Percentiles rank a stretch among this genome's conserved stretches.
These are phyloP conservation scores for Aspergillus carbonarius DNA, from an alignment of 2,329 filamentous ascomycete species.

Conservation along the genomic window DNA sequence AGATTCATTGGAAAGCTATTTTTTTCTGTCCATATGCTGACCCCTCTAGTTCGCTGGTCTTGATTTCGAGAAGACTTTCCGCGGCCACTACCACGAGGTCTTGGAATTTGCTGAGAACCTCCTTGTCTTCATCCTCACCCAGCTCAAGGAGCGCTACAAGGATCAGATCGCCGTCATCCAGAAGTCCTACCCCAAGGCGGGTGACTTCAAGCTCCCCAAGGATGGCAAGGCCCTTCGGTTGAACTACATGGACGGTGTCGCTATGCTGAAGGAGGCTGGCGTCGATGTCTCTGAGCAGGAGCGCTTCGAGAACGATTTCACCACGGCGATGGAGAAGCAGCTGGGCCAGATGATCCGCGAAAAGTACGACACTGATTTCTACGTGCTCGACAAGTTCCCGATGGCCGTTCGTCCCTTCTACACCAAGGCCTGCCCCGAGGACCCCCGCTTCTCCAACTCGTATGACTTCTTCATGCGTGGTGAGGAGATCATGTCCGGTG, in stretches of 20 bases:
- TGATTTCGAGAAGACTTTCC: conserved; percentile 54
- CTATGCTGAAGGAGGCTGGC: conserved; percentile 50
- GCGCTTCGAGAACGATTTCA: conserved; percentile 48
- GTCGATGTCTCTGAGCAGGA: conserved; percentile 52
- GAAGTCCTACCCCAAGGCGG: conserved; percentile 51
- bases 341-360: conserved; percentile 80
- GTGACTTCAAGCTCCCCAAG: conserved; percentile 51
- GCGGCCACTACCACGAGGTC: conserved; percentile 52
- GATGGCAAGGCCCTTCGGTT: conserved; percentile 50
- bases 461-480: conserved; percentile 72
- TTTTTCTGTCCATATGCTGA: conserved; percentile 16
- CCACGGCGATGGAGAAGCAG: conserved; percentile 58
- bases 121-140: conserved; percentile 49
- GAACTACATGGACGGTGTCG: conserved; percentile 52
- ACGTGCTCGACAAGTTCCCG: conserved; percentile 95
- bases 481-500: conserved; percentile 67
- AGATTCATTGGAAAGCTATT: background rate
- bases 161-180: conserved; percentile 48
- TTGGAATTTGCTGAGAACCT: conserved; percentile 50
- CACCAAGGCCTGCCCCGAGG: conserved; percentile 72
- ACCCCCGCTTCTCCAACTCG: conserved; percentile 65
- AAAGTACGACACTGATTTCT: conserved; percentile 95
- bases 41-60: conserved; percentile 48
- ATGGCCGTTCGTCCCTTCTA: conserved; percentile 87
- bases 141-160: conserved; percentile 46